These are phyloP conservation scores for Clarireedia monteithiana DNA, from an alignment of 2,329 filamentous ascomycete genomes.

Conservation along the genomic window DNA sequence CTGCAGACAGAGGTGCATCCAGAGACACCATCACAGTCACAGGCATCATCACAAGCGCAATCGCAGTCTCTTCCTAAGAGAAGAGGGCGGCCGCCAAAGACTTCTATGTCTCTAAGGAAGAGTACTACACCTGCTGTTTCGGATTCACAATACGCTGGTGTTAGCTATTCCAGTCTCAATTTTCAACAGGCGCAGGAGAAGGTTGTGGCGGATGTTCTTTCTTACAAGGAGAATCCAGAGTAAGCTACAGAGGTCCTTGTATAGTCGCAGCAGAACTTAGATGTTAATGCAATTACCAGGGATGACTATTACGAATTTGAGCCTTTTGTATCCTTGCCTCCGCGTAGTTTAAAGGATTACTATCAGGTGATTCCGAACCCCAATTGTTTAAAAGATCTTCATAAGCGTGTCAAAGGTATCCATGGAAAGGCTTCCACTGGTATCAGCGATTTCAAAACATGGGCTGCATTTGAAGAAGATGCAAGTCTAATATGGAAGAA, in stretches of 20 bases:
- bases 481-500: slow-evolving; percentile 80
- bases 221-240: slow-evolving; percentile 43
- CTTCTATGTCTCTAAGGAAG: slow-evolving; percentile 27
- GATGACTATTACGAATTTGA: slow-evolving; percentile 62
- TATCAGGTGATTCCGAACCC: slow-evolving; percentile 78
- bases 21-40: neutral
- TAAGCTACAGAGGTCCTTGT: slow-evolving; percentile 32
- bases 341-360: slow-evolving; percentile 71
- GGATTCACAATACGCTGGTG: slow-evolving; percentile 46
- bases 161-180: slow-evolving; percentile 60
- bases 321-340: slow-evolving; percentile 72
- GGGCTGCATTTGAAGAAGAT: slow-evolving; percentile 75
- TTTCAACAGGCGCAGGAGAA: slow-evolving; percentile 86
- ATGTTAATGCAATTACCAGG: slow-evolving; percentile 32
- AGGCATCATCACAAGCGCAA: neutral
- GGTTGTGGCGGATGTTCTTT: slow-evolving; percentile 66
- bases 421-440: slow-evolving; percentile 56
- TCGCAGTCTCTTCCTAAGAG: slow-evolving; percentile 13
- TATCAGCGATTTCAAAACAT: slow-evolving; percentile 66
- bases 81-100: slow-evolving; percentile 23
- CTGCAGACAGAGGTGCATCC: neutral
- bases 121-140: slow-evolving; percentile 36
- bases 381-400: slow-evolving; percentile 67
- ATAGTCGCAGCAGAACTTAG: neutral
- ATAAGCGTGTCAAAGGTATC: slow-evolving; percentile 68